phyloP scores from a whole-genome alignment of 306 rosid species.

The Carpinus viminea region DNA sequence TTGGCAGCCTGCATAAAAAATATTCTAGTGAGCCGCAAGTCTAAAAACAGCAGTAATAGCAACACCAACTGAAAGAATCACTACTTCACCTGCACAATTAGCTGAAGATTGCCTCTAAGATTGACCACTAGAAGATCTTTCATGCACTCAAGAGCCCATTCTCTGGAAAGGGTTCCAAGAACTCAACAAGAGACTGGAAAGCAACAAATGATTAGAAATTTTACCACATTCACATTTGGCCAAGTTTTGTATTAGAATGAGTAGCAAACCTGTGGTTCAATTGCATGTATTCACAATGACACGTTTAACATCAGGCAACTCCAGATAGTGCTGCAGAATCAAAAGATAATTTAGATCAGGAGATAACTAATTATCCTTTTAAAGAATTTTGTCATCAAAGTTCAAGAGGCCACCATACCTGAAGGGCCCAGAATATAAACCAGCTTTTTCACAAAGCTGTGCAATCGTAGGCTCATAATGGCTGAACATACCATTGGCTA shows the following conservation, averaged over 20 bases:
- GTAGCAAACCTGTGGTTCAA: conserved; percentile 90
- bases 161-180: conserved; percentile 90
- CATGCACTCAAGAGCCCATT: conserved; percentile 99
- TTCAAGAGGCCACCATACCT: conserved; percentile 40
- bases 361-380: not conserved
- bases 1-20: conserved; percentile 71
- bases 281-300: conserved; percentile 98
- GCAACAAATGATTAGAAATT: conserved; percentile 26
- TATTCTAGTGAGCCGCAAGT: not conserved
- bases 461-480: conserved; percentile 99
- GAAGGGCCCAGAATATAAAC: conserved; percentile 94
- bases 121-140: conserved; percentile 96
- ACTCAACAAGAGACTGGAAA: conserved; percentile 90
- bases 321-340: conserved; percentile 70
- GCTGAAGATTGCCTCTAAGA: conserved; percentile 97
- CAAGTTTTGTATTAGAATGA: conserved; percentile 11
- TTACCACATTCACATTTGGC: not conserved
- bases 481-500: conserved; percentile 99
- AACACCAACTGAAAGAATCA: not conserved
- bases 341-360: not conserved
- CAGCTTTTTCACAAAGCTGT: conserved; percentile 97
- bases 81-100: conserved; percentile 81
- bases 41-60: not conserved
- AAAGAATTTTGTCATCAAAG: not conserved
- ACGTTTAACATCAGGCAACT: conserved; percentile 96